Conservation (phyloP, 108 stramenopile species). For the Asterionellopsis glacialis region DNA sequence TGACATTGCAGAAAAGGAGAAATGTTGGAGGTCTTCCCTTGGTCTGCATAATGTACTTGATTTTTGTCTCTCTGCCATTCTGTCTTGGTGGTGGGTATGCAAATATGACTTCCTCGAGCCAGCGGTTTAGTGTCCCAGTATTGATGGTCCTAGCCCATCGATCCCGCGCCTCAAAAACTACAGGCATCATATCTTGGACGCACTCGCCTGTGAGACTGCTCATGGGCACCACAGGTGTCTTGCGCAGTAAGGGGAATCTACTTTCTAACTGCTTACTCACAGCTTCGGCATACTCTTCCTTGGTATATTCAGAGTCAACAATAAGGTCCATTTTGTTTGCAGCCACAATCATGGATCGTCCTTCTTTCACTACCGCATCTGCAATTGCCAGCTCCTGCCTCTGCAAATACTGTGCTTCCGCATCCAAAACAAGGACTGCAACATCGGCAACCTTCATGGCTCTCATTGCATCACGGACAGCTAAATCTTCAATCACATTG, state of each 20-base stretch:
- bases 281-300: slow-evolving; percentile 57
- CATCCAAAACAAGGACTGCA: slow-evolving; percentile 86
- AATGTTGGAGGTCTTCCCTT: slow-evolving; percentile 89
- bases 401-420: slow-evolving; percentile 60
- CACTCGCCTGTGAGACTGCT: slow-evolving; percentile 57
- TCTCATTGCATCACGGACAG: slow-evolving; percentile 80
- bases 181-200: slow-evolving; percentile 66
- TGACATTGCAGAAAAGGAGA: slow-evolving; percentile 74
- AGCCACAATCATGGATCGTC: slow-evolving; percentile 78
- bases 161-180: slow-evolving; percentile 72
- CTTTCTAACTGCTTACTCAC: slow-evolving; percentile 73
- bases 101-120: slow-evolving; percentile 70
- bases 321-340: slow-evolving; percentile 91
- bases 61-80: slow-evolving; percentile 46
- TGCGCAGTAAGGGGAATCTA: slow-evolving; percentile 76
- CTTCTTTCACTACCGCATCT: slow-evolving; percentile 86
- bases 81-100: slow-evolving; percentile 57
- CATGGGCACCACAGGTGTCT: slow-evolving; percentile 82
- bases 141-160: slow-evolving; percentile 68
- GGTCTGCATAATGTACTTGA: slow-evolving; percentile 85
- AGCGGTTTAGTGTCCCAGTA: slow-evolving; percentile 78
- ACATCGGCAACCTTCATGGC: slow-evolving; percentile 91
- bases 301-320: slow-evolving; percentile 57
- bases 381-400: slow-evolving; percentile 86
- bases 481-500: slow-evolving; percentile 75